phyloP scores from a whole-genome alignment of 1,284 basidiomycete species.

The Rhodotorula sp. region DNA sequence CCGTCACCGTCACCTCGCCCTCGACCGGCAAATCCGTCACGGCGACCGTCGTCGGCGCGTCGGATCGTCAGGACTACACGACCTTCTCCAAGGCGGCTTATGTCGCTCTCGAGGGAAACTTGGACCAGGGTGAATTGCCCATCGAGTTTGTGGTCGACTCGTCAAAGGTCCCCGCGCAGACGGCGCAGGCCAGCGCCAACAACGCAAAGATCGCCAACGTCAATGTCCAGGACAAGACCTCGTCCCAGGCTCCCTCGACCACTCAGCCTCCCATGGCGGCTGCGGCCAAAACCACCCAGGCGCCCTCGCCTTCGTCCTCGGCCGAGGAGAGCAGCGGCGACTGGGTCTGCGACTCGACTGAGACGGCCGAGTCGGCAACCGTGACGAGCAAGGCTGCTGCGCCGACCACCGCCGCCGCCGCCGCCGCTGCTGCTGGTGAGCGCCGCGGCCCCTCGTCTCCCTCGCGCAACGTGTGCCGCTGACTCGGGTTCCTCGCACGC shows the following conservation, averaged over 20 bases:
- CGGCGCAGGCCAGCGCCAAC: conserved; percentile 3
- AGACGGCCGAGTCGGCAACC: neutral
- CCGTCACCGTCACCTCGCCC: conserved; percentile 13
- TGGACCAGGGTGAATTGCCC: conserved; percentile 13
- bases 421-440: neutral
- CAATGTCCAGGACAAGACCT: neutral
- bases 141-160: conserved; percentile 6
- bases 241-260: neutral
- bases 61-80: conserved; percentile 25
- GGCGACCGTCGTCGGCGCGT: conserved; percentile 15
- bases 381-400: neutral
- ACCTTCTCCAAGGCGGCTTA: conserved; percentile 21
- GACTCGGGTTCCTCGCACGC: no score
- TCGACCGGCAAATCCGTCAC: conserved; percentile 17
- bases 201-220: conserved; percentile 4
- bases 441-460: neutral
- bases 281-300: conserved; percentile 4
- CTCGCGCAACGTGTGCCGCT: neutral
- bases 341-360: conserved; percentile 29
- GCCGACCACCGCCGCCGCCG: neutral
- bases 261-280: neutral
- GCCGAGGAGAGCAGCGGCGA: conserved; percentile 13
- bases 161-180: neutral
- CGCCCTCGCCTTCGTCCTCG: conserved; percentile 1
- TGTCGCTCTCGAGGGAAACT: conserved; percentile 16